Base-by-base conservation (phyloP, 495 filamentous ascomycete species). In the Hypoxylon rickii region DNA sequence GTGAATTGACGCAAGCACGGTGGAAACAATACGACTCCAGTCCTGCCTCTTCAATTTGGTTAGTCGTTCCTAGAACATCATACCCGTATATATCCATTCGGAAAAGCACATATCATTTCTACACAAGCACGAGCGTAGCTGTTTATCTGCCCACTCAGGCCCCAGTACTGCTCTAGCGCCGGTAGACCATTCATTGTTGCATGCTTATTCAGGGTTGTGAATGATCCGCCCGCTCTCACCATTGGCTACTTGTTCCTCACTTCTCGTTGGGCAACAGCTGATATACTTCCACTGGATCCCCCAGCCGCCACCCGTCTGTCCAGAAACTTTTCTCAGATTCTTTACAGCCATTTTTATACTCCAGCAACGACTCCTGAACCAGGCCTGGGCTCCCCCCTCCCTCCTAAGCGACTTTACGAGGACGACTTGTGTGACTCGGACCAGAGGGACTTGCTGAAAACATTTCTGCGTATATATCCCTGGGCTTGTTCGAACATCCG, bases 141-240 rank as follows among this genome's bases (percentile, higher is more conserved):
- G 54, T 63, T 58, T 53, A 49, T 50, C 59, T 57, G 49, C 53
- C 59, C 58, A 56, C 57, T 63, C 44, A 45, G 59, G 59, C 59
- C 53, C 53, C 53, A 58, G 48, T 62, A 37, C 55, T 60, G 37
- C 53, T 63, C 52, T 63, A 54, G 59, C 59, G 59, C 54, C 52
- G 59, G 59, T 57, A 55, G 63, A 65, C 75, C 74, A 77, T 68
- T 76, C 67, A 72, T 43, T 68, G 67, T 18, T 57, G 58, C 68
- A 61, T 70, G 67, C 51, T 63, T 65, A 55, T 51, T 59, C 48
- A 65, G 63, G 63, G 63, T 65, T 44, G 60, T 73, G 65, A 75
- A 65, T 78, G 75, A 72, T 69, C 64, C 62, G 58, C 51, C 67
- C 56, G 58, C 58, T 68, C 64, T 52, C 67, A 69, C 67, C 63